phyloP scores from a whole-genome alignment of 1,284 basidiomycete genomes.

The Naganishia cerealis region DNA sequence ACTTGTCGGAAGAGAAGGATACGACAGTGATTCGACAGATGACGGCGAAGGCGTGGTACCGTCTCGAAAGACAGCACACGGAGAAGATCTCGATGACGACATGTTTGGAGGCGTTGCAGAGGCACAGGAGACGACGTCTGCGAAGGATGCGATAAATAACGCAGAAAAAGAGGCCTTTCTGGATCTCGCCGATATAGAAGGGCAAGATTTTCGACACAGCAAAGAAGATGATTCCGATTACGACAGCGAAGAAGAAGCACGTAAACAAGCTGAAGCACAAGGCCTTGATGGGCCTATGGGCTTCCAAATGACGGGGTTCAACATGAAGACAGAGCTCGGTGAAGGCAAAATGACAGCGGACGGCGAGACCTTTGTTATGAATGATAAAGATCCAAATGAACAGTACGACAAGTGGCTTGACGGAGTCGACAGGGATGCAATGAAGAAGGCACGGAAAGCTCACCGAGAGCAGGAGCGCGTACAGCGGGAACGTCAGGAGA shows the following conservation, averaged over 20 bases:
- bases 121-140: constrained; percentile 54
- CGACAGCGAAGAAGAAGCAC: constrained; percentile 36
- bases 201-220: constrained; percentile 74
- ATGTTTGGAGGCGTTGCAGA: constrained; percentile 78
- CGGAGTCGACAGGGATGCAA: constrained; percentile 78
- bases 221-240: constrained; percentile 67
- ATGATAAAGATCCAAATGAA: constrained; percentile 79
- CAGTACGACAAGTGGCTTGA: constrained; percentile 95
- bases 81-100: constrained; percentile 65
- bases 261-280: constrained; percentile 36
- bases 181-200: constrained; percentile 88
- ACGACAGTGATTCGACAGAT: constrained; percentile 89
- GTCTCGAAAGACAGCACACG: constrained; percentile 66
- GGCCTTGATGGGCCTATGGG: constrained; percentile 70
- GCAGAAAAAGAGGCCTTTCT: constrained; percentile 64
- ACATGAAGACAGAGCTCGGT: constrained; percentile 98
- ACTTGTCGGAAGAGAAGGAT: constrained; percentile 76
- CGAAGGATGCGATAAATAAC: constrained; percentile 36
- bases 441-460: constrained; percentile 77
- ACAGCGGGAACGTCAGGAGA: constrained; percentile 68
- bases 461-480: constrained; percentile 65
- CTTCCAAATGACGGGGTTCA: constrained; percentile 88
- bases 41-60: constrained; percentile 77
- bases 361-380: constrained; percentile 75
- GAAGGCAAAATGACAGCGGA: constrained; percentile 95